Evolutionary conservation across 202 grass and related monocot species (phyloP).

Genomic region (Saccharum hybrid): DNA sequence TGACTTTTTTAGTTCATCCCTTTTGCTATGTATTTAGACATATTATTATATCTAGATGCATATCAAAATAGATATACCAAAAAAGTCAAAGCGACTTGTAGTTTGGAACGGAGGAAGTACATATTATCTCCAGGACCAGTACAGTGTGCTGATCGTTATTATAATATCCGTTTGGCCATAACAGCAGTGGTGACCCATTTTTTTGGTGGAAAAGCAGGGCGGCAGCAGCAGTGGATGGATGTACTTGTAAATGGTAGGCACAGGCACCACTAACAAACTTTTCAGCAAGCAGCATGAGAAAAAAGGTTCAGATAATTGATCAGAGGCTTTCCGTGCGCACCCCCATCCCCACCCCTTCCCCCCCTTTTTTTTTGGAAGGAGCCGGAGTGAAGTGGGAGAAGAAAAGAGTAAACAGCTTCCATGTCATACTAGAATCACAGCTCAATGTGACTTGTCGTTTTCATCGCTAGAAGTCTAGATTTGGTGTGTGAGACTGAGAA

Average conservation of each 20-base stretch:
- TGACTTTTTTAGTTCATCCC: no score
- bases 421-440: neutral
- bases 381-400: neutral
- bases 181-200: neutral
- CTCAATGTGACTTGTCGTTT: neutral
- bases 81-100: no score
- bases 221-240: neutral
- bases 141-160: neutral
- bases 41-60: no score
- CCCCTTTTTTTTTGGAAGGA: neutral
- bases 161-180: conserved; percentile 17
- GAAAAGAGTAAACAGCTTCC: neutral
- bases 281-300: neutral
- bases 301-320: neutral
- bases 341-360: no score
- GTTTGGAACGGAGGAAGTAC: no score
- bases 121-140: neutral
- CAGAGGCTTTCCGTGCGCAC: neutral
- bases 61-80: no score
- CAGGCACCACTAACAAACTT: conserved; percentile 28
- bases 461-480: neutral
- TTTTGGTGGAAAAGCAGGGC: conserved; percentile 5
- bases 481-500: neutral
- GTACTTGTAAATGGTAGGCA: neutral
- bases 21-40: no score